Evolutionary conservation across 2,329 filamentous ascomycete genomes (phyloP).

Genomic region (Sclerotinia nivalis): DNA sequence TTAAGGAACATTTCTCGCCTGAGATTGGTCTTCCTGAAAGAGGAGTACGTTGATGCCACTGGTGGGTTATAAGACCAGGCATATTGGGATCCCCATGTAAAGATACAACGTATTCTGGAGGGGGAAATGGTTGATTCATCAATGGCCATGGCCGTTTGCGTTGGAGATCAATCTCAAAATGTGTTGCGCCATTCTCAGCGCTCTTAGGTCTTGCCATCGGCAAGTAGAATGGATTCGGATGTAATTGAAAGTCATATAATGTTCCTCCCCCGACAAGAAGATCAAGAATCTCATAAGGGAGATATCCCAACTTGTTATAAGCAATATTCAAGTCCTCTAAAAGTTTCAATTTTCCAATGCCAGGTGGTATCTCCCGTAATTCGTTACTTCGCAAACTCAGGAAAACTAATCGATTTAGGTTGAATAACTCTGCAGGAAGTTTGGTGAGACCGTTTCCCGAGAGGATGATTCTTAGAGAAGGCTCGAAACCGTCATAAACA

Average conservation of each 20-base stretch:
- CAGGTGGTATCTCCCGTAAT: constrained; percentile 60
- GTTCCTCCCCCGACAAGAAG: constrained; percentile 40
- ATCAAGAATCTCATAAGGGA: constrained; percentile 48
- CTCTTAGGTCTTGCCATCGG: constrained; percentile 34
- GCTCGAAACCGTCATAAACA: constrained; percentile 45
- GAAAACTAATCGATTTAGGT: constrained; percentile 61
- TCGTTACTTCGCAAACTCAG: constrained; percentile 66
- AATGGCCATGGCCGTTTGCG: background rate
- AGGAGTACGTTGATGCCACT: background rate
- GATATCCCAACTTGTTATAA: constrained; percentile 59
- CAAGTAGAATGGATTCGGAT: constrained; percentile 63
- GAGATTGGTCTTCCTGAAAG: background rate
- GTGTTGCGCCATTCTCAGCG: background rate
- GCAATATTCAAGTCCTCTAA: constrained; percentile 65
- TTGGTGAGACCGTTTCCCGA: constrained; percentile 57
- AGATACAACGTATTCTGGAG: background rate
- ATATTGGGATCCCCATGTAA: background rate
- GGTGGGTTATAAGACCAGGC: background rate
- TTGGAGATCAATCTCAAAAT: background rate
- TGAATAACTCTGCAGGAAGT: constrained; percentile 62
- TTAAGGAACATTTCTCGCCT: constrained; percentile 17
- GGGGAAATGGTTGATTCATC: background rate
- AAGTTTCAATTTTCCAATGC: constrained; percentile 58
- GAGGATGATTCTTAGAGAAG: constrained; percentile 62
- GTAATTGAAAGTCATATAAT: constrained; percentile 55